phyloP scores from a whole-genome alignment of 306 rosid species.

The Quercus mongolica region DNA sequence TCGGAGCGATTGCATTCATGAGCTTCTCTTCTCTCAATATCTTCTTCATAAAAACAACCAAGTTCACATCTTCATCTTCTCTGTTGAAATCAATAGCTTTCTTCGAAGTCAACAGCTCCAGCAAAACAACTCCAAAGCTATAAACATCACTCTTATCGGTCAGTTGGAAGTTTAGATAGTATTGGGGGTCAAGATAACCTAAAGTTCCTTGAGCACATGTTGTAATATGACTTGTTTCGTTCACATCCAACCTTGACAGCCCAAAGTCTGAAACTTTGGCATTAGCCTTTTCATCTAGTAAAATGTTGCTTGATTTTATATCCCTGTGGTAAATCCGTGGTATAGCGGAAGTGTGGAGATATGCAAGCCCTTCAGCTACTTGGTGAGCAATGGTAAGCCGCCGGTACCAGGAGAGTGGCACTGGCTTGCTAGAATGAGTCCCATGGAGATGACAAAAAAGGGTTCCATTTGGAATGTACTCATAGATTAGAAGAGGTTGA shows the following conservation, averaged over 20 bases:
- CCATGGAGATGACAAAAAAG: conserved; percentile 50
- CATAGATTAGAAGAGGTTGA: conserved; percentile 41
- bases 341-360: conserved; percentile 45
- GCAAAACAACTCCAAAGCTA: conserved; percentile 51
- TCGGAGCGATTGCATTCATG: conserved; percentile 45
- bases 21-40: conserved; percentile 32
- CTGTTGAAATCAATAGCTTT: conserved; percentile 58
- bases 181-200: conserved; percentile 57
- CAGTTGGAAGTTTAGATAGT: conserved; percentile 39
- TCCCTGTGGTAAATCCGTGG: conserved; percentile 59
- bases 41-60: conserved; percentile 47
- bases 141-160: conserved; percentile 64
- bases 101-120: conserved; percentile 47
- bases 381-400: conserved; percentile 48
- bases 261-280: conserved; percentile 59
- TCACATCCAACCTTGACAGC: conserved; percentile 47
- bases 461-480: conserved; percentile 46
- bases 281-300: neutral
- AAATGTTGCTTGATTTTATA: conserved; percentile 56
- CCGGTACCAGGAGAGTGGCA: conserved; percentile 34
- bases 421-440: neutral
- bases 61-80: conserved; percentile 54
- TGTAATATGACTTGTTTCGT: conserved; percentile 39
- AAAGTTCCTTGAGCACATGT: conserved; percentile 53
- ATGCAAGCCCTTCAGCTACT: conserved; percentile 46